These are phyloP conservation scores for Xylaria intraflava DNA, from an alignment of 495 filamentous ascomycete genomes.

Conservation along the genomic window DNA sequence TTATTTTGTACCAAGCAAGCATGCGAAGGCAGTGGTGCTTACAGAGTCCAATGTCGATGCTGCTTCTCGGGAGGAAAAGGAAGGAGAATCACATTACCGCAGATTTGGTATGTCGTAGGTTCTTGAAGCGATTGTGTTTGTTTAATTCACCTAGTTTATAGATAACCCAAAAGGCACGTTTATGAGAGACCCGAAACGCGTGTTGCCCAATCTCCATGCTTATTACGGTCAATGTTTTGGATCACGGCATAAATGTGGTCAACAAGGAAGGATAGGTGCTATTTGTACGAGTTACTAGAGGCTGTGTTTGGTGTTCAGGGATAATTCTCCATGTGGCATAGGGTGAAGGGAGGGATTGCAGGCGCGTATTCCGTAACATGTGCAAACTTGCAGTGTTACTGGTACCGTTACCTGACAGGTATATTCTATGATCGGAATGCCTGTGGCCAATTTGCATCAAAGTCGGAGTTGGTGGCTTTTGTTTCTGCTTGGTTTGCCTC, in stretches of 20 bases:
- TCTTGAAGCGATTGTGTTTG: slow-evolving; percentile 23
- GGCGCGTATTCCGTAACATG: background rate
- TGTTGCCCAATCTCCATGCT: slow-evolving; percentile 20
- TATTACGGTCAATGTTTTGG: slow-evolving; percentile 19
- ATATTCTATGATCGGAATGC: background rate
- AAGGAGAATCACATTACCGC: no score
- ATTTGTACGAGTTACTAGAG: slow-evolving; percentile 24
- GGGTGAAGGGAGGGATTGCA: background rate
- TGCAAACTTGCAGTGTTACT: background rate
- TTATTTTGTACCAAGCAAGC: no score
- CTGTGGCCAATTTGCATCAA: slow-evolving; percentile 4
- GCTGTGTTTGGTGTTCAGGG: slow-evolving; percentile 17
- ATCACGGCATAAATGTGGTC: slow-evolving; percentile 22
- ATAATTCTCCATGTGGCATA: slow-evolving; percentile 4
- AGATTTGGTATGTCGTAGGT: no score
- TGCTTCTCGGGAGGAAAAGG: no score
- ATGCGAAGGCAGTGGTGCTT: no score
- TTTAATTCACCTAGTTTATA: slow-evolving; percentile 25
- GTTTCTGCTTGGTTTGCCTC: background rate
- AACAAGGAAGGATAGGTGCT: slow-evolving; percentile 21
- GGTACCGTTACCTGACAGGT: background rate
- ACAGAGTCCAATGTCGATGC: no score
- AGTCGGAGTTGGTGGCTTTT: slow-evolving; percentile 1
- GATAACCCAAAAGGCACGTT: slow-evolving; percentile 20
- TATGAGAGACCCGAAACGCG: slow-evolving; percentile 20